phyloP scores from a whole-genome alignment of 1,139 yeast genomes.

The Pichia sp. region DNA sequence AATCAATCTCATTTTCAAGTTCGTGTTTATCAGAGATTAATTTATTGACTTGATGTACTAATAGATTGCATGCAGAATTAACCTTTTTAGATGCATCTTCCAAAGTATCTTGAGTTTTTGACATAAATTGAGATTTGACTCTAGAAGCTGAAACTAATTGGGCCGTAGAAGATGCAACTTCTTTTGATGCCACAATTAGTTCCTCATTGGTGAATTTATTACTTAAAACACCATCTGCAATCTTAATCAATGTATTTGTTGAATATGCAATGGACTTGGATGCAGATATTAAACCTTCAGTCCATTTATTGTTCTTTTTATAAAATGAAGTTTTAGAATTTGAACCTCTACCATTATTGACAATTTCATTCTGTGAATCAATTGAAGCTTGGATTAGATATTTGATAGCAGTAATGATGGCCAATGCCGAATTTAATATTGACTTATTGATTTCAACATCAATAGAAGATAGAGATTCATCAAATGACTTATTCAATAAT shows the following conservation, averaged over 20 bases:
- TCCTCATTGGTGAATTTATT: slow-evolving; percentile 63
- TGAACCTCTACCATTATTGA: slow-evolving; percentile 59
- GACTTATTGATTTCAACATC: slow-evolving; percentile 73
- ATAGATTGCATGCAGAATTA: slow-evolving; percentile 61
- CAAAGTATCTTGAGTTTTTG: slow-evolving; percentile 68
- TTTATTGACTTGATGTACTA: slow-evolving; percentile 52
- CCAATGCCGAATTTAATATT: slow-evolving; percentile 69
- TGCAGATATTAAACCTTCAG: slow-evolving; percentile 88
- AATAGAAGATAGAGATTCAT: slow-evolving; percentile 48
- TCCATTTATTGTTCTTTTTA: slow-evolving; percentile 87
- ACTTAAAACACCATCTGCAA: slow-evolving; percentile 78
- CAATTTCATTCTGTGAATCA: slow-evolving; percentile 79
- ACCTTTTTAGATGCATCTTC: slow-evolving; percentile 67
- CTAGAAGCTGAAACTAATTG: slow-evolving; percentile 90
- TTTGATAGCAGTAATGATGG: slow-evolving; percentile 74
- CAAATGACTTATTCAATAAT: slow-evolving; percentile 40
- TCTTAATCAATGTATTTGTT: slow-evolving; percentile 68
- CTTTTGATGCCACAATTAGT: slow-evolving; percentile 83
- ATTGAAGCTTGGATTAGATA: slow-evolving; percentile 69
- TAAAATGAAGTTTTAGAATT: slow-evolving; percentile 69
- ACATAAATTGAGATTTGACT: slow-evolving; percentile 72
- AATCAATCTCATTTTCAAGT: slow-evolving; percentile 45
- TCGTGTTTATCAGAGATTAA: slow-evolving; percentile 16
- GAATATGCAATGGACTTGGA: slow-evolving; percentile 85
- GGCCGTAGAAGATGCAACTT: slow-evolving; percentile 89